A percentile compares a stretch with the other conserved stretches of the same genome.
These are phyloP conservation scores for Monosporascus sp. DNA, from an alignment of 2,329 filamentous ascomycete genomes.

Conservation along the genomic window DNA sequence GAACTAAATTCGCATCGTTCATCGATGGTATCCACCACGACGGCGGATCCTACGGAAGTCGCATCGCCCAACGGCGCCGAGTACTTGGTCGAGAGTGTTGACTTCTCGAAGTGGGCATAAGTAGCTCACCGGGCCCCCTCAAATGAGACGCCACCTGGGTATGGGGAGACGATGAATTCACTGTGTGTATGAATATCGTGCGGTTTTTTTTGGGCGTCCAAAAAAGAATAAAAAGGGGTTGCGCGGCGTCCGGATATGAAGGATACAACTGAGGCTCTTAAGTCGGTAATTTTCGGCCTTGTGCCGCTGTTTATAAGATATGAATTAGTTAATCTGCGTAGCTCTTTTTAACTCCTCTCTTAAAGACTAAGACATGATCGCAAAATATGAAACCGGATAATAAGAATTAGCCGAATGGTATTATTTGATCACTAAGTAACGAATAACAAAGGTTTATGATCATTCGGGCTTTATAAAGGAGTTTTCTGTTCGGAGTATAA, in stretches of 20 bases:
- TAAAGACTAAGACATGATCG: too few species aligned
- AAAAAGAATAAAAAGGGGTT: conserved; percentile 17
- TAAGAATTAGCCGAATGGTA: too few species aligned
- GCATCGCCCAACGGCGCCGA: conserved; percentile 28
- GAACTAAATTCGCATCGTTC: conserved; percentile 54
- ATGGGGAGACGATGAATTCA: conserved; percentile 10
- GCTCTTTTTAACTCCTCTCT: conserved; percentile 2
- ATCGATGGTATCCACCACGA: conserved; percentile 49
- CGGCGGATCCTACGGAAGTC: conserved; percentile 50
- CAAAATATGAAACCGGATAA: too few species aligned
- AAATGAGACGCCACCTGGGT: background rate
- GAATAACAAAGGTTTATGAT: too few species aligned
- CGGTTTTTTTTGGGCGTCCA: background rate
- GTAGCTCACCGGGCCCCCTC: background rate
- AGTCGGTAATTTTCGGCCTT: conserved; percentile 5
- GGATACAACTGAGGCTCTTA: conserved; percentile 35
- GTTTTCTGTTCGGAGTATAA: too few species aligned
- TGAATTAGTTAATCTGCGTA: too few species aligned
- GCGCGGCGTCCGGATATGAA: conserved; percentile 27
- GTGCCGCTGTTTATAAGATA: too few species aligned
- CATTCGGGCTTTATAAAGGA: too few species aligned
- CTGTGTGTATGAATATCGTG: conserved; percentile 13
- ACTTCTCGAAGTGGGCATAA: conserved; percentile 46
- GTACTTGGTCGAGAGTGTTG: conserved; percentile 38
- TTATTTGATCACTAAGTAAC: too few species aligned